Evolutionary conservation across 2,329 filamentous ascomycete species (phyloP), one percentile per base, ranked within the genome.

Genomic region (Epichloe hybrida): DNA sequence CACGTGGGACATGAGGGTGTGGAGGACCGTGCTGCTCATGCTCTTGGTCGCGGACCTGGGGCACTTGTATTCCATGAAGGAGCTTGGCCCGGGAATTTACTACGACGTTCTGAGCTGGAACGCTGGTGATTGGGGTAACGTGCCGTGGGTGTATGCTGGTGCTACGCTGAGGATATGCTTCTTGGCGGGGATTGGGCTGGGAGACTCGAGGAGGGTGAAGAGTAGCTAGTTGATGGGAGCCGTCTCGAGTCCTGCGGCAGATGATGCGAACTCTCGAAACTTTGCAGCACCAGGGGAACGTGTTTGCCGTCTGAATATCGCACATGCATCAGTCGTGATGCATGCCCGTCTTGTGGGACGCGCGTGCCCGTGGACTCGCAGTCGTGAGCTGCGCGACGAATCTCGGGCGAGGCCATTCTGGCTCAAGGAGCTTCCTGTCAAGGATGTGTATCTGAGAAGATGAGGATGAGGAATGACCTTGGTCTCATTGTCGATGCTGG

Each of bases 11-110:
- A 61, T 83, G 36, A 71, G 72, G 23, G 85, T 91, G 52, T 91
- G 86, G 86, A 74, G 70, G 56, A 72, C 77, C 1, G 72, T 90
- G 27, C 69, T 90, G 4, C 67, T 83, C 44, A 81, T 76, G 38
- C 69, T 90, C 52, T 72, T 90, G 35, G 63, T 90, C 15, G 86
- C 84, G n/a, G 86, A 91, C 64, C 63, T 88, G 36, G 86, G 86
- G 3, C 86, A 90, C 64, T 67, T 90, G 50, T 86, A 81, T 65
- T 80, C 80, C 37, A 74, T 89, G 53, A 68, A 71, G 37, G 69
- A 69, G 31, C 69, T 84, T 34, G 86, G 85, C 0, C 56, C 62
- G 12, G 66, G 69, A 8, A 70, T 87, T n/a, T 88, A 84, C 65
- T 86, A 79, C 73, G 71, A 79, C 56, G 70, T 77, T 31, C 59